Evolutionary conservation across 192 early-diverging fungal species (phyloP), one percentile per base, ranked within the genome.

Genomic region (Funneliformis mosseae): DNA sequence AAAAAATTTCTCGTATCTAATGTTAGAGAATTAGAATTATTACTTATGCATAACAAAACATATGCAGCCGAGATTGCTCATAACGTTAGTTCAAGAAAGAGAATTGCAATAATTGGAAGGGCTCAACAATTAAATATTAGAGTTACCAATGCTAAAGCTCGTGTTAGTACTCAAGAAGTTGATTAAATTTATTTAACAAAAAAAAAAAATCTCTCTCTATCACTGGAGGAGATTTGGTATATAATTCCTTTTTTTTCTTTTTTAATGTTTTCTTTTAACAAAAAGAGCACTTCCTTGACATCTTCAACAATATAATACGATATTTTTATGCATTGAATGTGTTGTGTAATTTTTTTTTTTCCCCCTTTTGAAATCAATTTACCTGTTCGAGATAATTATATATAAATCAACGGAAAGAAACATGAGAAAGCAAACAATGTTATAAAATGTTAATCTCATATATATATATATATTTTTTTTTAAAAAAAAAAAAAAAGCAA

Each of bases 31-130:
- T 92, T 99, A 81, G 95, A 99, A 87, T 85, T 97, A 68, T 92
- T 99, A 80, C 89, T 99, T 88, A 99, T 99, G 98, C 97, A 97
- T 92, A 99, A 99, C 97, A 94, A 96, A 84, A 93, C 93, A 85
- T 99, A 95, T 90, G 96, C 97, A 78, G 98, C 97, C 82, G 97
- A 99, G 92, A 98, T 99, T 83, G 97, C 96, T 87, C 96, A 97
- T 93, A 95, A 94, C 89, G 94, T 99, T 81, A 92, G 92, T 75
- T 93, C 96, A 88, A 93, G 92, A 90, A 98, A 99, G 90, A 91
- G 98, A 78, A 89, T 97, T 70, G 92, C 87, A 64, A 97, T 99
- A 81, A 83, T 98, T 82, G 93, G 96, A 89, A 93, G 96, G 80
- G 98, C 98, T 85, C 91, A 92, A 85, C 95, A 99, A 90, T 91